Conservation (phyloP, 495 filamentous ascomycete species). For the Hypoxylon trugodes region DNA sequence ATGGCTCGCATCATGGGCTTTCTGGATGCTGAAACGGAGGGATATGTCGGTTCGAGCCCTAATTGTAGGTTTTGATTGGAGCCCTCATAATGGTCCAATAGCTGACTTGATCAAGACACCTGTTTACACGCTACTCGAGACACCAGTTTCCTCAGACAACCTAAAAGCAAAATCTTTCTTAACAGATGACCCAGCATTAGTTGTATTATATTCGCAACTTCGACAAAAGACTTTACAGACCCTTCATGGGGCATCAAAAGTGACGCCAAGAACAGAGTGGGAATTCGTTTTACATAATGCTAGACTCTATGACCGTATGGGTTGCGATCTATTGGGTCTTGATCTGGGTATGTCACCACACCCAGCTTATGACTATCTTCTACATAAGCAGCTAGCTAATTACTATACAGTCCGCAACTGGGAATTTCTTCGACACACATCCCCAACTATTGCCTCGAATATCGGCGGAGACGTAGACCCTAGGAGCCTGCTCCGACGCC, state of each 20-base stretch:
- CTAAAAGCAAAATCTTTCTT: conserved; percentile 80
- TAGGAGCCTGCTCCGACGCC: conserved; percentile 70
- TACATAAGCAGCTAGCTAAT: neutral
- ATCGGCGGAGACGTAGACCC: conserved; percentile 65
- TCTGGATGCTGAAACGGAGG: conserved; percentile 85
- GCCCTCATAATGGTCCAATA: neutral
- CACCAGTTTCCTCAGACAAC: conserved; percentile 62
- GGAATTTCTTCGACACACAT: conserved; percentile 78
- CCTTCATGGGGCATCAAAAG: conserved; percentile 80
- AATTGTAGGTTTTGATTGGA: conserved; percentile 59
- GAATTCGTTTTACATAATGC: conserved; percentile 90
- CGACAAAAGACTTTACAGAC: conserved; percentile 87
- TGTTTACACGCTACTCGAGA: conserved; percentile 73
- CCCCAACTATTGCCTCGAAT: conserved; percentile 42
- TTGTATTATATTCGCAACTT: conserved; percentile 87
- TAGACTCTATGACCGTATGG: conserved; percentile 91
- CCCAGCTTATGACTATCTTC: neutral
- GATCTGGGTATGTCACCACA: conserved; percentile 64
- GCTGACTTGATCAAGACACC: conserved; percentile 66
- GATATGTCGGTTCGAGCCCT: conserved; percentile 90
- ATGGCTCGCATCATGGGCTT: conserved; percentile 96
- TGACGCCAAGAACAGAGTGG: conserved; percentile 84
- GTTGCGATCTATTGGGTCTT: conserved; percentile 90
- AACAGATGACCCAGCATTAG: conserved; percentile 86
- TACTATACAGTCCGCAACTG: conserved; percentile 71